Conservation (phyloP, 2,329 filamentous ascomycete species). For the Periglandula ipomoeae region DNA sequence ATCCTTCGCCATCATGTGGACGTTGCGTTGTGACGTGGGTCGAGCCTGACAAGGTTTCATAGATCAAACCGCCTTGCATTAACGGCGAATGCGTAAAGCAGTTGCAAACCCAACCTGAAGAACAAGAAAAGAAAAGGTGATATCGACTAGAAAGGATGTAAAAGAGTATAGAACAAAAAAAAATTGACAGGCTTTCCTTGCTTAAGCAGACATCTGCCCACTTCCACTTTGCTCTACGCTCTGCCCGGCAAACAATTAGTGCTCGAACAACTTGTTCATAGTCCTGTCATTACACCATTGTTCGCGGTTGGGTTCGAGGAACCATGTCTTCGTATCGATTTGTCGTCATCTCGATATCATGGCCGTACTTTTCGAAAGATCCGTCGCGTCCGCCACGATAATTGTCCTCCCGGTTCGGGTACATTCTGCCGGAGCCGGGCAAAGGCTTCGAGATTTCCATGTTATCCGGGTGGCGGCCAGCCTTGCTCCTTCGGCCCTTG, state of each 20-base stretch:
- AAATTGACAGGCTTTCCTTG: background rate
- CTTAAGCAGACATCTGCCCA: background rate
- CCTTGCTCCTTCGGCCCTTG: slow-evolving; percentile 16
- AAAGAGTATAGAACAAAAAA: background rate
- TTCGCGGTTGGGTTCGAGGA: slow-evolving; percentile 39
- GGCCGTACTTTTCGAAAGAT: slow-evolving; percentile 28
- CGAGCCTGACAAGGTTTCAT: background rate
- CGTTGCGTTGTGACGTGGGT: background rate
- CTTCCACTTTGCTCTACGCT: background rate
- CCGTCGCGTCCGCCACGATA: slow-evolving; percentile 10
- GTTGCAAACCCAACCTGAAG: background rate
- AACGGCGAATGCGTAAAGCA: background rate
- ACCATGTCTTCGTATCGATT: slow-evolving; percentile 51
- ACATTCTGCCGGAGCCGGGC: slow-evolving; percentile 32
- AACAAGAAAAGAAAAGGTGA: background rate
- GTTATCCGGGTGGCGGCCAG: slow-evolving; percentile 9
- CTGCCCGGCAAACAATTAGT: background rate
- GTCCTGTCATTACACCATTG: slow-evolving; percentile 24
- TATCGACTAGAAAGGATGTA: background rate
- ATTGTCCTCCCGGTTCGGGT: slow-evolving; percentile 24
- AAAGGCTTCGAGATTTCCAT: slow-evolving; percentile 44
- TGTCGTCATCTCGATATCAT: slow-evolving; percentile 41
- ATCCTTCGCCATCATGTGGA: background rate
- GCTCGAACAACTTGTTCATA: background rate
- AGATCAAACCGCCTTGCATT: background rate